phyloP scores from a whole-genome alignment of 1,284 basidiomycete genomes.

The Ustilago sp. region DNA sequence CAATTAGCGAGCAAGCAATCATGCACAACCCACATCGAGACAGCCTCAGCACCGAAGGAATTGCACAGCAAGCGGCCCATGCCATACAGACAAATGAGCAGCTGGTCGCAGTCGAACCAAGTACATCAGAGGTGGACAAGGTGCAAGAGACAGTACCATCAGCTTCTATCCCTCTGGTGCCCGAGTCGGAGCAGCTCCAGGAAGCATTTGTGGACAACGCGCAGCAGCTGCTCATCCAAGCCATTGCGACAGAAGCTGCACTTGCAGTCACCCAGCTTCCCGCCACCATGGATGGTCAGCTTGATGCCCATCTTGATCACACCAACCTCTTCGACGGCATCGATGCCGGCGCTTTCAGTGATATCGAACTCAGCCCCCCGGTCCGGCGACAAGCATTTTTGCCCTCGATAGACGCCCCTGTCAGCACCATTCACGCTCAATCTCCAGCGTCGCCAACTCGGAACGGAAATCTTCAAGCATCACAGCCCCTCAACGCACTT shows the following conservation, averaged over 20 bases:
- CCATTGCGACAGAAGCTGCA: neutral
- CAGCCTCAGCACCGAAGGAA: neutral
- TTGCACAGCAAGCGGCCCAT: neutral
- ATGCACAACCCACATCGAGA: neutral
- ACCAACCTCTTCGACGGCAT: constrained; percentile 42
- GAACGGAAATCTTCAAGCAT: neutral
- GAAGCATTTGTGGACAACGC: neutral
- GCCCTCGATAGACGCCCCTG: constrained; percentile 11
- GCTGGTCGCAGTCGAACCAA: neutral
- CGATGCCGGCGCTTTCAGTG: constrained; percentile 43
- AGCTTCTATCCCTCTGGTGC: neutral
- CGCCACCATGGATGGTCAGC: neutral
- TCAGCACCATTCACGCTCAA: neutral
- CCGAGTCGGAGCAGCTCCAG: neutral
- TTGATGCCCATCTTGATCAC: constrained; percentile 29
- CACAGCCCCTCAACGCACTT: neutral
- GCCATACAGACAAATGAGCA: neutral
- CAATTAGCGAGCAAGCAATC: constrained; percentile 39
- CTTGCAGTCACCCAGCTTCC: neutral
- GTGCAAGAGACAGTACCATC: neutral
- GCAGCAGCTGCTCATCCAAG: neutral
- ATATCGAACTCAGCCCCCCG: constrained; percentile 45
- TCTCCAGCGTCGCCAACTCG: constrained; percentile 14
- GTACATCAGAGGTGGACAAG: too few relatives aligned
- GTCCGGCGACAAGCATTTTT: constrained; percentile 13